Conservation (phyloP, 2,329 filamentous ascomycete species). For the Shiraia sp. region DNA sequence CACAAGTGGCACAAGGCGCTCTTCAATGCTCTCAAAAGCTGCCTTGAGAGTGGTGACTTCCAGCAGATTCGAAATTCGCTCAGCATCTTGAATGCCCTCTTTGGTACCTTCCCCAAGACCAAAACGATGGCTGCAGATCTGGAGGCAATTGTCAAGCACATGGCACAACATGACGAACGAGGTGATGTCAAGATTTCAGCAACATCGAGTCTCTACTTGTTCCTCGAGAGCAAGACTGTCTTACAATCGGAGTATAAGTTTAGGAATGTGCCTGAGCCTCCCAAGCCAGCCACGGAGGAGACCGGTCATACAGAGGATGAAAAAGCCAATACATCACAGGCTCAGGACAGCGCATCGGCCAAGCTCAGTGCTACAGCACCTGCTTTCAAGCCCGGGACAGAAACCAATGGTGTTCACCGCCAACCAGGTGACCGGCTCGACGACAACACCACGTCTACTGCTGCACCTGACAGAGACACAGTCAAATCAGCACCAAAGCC, state of each 20-base stretch:
- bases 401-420: slow-evolving; percentile 40
- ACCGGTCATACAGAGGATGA: slow-evolving; percentile 37
- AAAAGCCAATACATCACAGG: slow-evolving; percentile 48
- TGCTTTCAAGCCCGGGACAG: slow-evolving; percentile 63
- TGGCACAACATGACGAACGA: slow-evolving; percentile 61
- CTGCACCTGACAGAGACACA: slow-evolving; percentile 20
- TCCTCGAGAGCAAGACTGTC: slow-evolving; percentile 67
- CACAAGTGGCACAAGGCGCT: slow-evolving; percentile 90
- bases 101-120: slow-evolving; percentile 82
- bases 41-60: slow-evolving; percentile 83
- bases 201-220: slow-evolving; percentile 69
- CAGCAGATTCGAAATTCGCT: slow-evolving; percentile 98
- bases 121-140: slow-evolving; percentile 81
- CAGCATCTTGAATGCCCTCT: slow-evolving; percentile 79
- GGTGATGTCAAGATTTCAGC: slow-evolving; percentile 77
- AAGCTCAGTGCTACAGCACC: slow-evolving; percentile 60
- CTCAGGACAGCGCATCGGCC: slow-evolving; percentile 43
- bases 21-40: slow-evolving; percentile 77
- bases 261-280: slow-evolving; percentile 56
- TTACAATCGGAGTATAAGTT: slow-evolving; percentile 80
- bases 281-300: slow-evolving; percentile 10
- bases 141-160: slow-evolving; percentile 66
- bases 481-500: slow-evolving; percentile 11
- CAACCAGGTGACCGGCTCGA: slow-evolving; percentile 14
- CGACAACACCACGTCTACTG: slow-evolving; percentile 13